Conservation (phyloP, 306 rosid genomes). For the Fagus sylvatica region DNA sequence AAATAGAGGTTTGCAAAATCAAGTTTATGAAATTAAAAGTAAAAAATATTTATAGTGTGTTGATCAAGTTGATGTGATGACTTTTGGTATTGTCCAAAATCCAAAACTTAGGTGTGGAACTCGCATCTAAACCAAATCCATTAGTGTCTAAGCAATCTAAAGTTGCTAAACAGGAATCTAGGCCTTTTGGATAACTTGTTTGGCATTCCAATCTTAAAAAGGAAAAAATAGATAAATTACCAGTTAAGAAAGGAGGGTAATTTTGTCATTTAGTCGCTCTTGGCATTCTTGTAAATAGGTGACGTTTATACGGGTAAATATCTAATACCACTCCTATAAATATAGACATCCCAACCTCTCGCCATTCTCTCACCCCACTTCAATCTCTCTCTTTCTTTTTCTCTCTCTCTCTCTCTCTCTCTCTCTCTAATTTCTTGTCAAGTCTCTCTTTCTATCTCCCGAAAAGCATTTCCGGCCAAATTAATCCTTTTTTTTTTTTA, state of each 20-base stretch:
- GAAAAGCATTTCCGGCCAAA: slow-evolving; percentile 22
- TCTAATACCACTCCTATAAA: slow-evolving; percentile 32
- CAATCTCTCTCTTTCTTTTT: not conserved
- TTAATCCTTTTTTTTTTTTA: not conserved
- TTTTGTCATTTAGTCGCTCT: not conserved
- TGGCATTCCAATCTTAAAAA: slow-evolving; percentile 12
- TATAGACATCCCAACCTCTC: not conserved
- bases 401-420: not conserved
- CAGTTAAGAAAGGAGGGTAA: not conserved
- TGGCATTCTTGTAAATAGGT: slow-evolving; percentile 25
- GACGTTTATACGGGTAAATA: slow-evolving; percentile 10
- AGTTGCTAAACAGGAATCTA: too few species aligned
- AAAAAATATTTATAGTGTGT: too few species aligned
- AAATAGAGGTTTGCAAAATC: too few species aligned
- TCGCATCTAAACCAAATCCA: too few species aligned
- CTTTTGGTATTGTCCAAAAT: too few species aligned
- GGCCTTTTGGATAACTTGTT: not conserved
- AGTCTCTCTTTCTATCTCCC: not conserved
- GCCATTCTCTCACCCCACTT: not conserved
- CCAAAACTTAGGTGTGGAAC: too few species aligned
- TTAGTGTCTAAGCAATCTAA: too few species aligned
- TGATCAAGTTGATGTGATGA: too few species aligned
- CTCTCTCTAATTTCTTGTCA: not conserved
- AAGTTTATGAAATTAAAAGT: too few species aligned
- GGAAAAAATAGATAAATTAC: not conserved